A percentile compares a stretch with the other conserved stretches of the same genome.
Conservation (phyloP, 1,284 basidiomycete species). For the Mycena sp. region DNA sequence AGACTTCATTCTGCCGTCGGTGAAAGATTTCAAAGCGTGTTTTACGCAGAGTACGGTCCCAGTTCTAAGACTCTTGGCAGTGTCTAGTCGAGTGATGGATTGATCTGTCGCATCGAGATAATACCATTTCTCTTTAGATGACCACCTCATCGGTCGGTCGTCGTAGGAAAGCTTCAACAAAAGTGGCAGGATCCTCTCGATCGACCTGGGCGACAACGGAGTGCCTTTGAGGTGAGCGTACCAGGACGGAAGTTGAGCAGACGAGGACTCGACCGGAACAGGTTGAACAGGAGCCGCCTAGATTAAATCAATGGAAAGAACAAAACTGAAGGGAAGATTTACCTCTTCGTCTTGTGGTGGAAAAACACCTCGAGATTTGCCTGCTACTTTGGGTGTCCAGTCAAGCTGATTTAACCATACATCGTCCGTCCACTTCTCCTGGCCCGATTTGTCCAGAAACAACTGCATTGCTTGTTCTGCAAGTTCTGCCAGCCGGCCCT, state of each 20-base stretch:
- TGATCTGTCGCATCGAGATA: conserved; percentile 27
- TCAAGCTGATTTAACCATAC: conserved; percentile 94
- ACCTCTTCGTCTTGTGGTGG: conserved; percentile 38
- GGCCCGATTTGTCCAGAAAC: conserved; percentile 51
- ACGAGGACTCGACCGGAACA: background rate
- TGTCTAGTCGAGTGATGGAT: conserved; percentile 26
- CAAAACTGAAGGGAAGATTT: conserved; percentile 4
- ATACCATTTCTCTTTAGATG: conserved; percentile 53
- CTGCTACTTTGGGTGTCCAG: conserved; percentile 90
- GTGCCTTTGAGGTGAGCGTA: conserved; percentile 65
- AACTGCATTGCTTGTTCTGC: conserved; percentile 69
- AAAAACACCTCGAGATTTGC: conserved; percentile 72
- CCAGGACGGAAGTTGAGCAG: conserved; percentile 62
- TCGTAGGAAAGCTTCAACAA: conserved; percentile 76
- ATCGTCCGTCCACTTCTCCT: conserved; percentile 73
- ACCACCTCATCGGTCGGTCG: conserved; percentile 71
- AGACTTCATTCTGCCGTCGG: conserved; percentile 41
- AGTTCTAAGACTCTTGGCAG: conserved; percentile 40
- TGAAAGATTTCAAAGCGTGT: conserved; percentile 44
- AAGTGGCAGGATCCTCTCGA: conserved; percentile 72
- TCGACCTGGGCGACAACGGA: conserved; percentile 59
- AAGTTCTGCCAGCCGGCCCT: conserved; percentile 71
- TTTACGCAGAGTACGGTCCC: conserved; percentile 40
- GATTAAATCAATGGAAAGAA: background rate
- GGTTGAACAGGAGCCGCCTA: background rate